These are phyloP conservation scores for Raphanus raphanistrum DNA, from an alignment of 345 rosid genomes.

Conservation along the genomic window DNA sequence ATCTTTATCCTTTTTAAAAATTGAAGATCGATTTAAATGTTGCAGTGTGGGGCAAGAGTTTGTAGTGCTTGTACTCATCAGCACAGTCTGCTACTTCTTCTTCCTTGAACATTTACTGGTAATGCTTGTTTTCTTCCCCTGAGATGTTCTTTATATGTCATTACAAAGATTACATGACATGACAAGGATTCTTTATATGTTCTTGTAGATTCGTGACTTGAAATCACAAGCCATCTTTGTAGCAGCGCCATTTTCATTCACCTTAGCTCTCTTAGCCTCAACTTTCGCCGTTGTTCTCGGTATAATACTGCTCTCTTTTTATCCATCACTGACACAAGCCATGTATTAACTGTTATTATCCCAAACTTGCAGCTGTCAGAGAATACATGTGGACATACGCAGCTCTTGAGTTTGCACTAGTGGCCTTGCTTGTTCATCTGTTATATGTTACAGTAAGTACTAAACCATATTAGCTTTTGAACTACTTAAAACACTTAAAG, in stretches of 20 bases:
- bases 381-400: conserved; percentile 94
- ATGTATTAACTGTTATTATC: not conserved
- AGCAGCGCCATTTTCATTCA: conserved; percentile 85
- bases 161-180: conserved; percentile 9
- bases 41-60: conserved; percentile 96
- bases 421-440: conserved; percentile 62
- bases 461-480: not conserved
- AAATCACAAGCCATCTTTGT: conserved; percentile 63
- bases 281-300: conserved; percentile 71
- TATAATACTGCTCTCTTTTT: conserved; percentile 21
- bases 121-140: conserved; percentile 34
- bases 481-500: not conserved
- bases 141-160: not conserved
- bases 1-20: not conserved
- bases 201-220: conserved; percentile 63
- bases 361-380: conserved; percentile 58
- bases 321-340: not conserved
- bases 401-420: conserved; percentile 82
- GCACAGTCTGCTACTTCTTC: conserved; percentile 93
- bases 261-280: conserved; percentile 69
- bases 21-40: not conserved
- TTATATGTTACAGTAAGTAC: conserved; percentile 61
- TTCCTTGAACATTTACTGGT: conserved; percentile 94
- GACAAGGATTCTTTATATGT: not conserved
- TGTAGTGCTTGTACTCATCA: conserved; percentile 84